These are phyloP conservation scores for Eucalyptus erythrocorys DNA, from an alignment of 345 rosid genomes.

Conservation along the genomic window DNA sequence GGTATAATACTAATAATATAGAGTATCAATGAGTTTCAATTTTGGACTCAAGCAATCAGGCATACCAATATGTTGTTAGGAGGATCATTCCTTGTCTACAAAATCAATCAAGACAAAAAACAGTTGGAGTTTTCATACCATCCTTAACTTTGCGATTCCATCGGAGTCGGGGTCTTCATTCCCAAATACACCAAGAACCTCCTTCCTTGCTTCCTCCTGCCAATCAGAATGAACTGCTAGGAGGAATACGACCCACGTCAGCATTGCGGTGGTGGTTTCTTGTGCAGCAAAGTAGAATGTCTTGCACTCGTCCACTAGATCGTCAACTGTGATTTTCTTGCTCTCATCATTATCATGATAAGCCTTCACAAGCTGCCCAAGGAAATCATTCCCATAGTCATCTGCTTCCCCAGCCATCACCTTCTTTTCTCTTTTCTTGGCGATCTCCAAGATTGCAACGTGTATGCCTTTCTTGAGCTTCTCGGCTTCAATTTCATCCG, in stretches of 20 bases:
- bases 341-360: neutral
- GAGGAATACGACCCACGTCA: conserved; percentile 15
- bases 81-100: neutral
- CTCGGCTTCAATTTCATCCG: neutral
- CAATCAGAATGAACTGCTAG: conserved; percentile 12
- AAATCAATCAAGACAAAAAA: neutral
- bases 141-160: neutral
- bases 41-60: neutral
- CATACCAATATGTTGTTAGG: neutral
- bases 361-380: neutral
- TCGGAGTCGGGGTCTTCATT: neutral
- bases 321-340: neutral
- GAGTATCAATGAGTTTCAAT: neutral
- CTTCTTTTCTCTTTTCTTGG: neutral
- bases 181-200: conserved; percentile 5
- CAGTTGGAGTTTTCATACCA: neutral
- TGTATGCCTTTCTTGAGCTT: neutral
- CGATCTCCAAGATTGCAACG: neutral
- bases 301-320: neutral
- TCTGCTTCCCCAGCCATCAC: neutral
- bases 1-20: neutral
- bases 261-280: conserved; percentile 1
- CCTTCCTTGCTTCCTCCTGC: conserved; percentile 16
- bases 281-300: neutral
- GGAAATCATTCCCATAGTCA: neutral